phyloP scores from a whole-genome alignment of 257 asterid species.

The Nicotiana sylvestris region DNA sequence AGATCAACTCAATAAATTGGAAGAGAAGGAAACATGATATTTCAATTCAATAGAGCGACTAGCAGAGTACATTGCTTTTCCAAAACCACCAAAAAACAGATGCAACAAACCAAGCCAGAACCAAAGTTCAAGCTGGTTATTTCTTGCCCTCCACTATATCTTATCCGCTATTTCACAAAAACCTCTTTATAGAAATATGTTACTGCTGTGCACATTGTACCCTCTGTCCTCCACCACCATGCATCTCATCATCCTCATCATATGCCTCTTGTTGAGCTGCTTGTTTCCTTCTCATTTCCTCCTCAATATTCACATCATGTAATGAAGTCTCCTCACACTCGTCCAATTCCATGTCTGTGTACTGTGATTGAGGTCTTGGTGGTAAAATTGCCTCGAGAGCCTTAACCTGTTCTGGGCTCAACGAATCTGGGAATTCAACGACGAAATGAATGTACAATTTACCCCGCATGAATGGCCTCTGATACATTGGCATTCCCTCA shows the following conservation, averaged over 20 bases:
- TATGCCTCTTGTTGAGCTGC: constrained; percentile 59
- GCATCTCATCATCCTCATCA: constrained; percentile 66
- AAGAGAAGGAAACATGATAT: background rate
- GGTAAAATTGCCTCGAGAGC: constrained; percentile 45
- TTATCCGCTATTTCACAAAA: background rate
- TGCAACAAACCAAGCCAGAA: background rate
- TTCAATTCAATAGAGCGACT: background rate
- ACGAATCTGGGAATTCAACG: constrained; percentile 55
- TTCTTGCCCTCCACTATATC: background rate
- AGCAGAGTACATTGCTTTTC: background rate
- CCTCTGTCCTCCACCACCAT: constrained; percentile 65
- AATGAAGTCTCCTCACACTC: constrained; percentile 77
- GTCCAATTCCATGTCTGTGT: constrained; percentile 64
- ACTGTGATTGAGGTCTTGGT: constrained; percentile 33
- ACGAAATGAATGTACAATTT: constrained; percentile 52
- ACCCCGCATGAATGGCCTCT: constrained; percentile 64
- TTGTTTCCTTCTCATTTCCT: constrained; percentile 64
- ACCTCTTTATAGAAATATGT: background rate
- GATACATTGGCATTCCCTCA: constrained; percentile 68
- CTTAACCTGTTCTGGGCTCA: constrained; percentile 40
- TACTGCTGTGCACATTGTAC: constrained; percentile 87
- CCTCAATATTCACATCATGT: constrained; percentile 64
- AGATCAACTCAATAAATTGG: background rate
- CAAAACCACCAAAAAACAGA: background rate
- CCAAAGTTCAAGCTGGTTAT: background rate